Evolutionary conservation across 768 basidiomycete species (phyloP).

Genomic region (Russula earlei): DNA sequence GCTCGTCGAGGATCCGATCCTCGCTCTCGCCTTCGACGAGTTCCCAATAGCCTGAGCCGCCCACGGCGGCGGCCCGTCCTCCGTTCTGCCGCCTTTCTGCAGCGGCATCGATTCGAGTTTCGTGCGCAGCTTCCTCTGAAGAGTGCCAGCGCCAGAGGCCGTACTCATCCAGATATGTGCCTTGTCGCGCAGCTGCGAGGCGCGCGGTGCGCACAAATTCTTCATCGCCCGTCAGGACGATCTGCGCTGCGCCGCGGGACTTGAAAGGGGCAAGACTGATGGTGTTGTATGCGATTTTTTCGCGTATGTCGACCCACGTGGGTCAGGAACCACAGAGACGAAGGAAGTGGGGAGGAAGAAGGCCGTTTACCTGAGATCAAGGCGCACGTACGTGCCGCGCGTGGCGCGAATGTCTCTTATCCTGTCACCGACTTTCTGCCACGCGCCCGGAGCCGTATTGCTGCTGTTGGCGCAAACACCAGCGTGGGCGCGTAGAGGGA

Average conservation of each 20-base stretch:
- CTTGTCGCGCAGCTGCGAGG: constrained; percentile 34
- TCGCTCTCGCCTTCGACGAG: constrained; percentile 18
- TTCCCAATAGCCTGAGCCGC: constrained; percentile 10
- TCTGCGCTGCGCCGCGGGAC: constrained; percentile 42
- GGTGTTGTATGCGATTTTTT: neutral
- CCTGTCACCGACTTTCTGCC: constrained; percentile 26
- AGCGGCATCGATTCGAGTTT: neutral
- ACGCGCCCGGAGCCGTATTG: constrained; percentile 13
- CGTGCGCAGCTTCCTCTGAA: constrained; percentile 2
- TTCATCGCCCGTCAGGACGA: constrained; percentile 48
- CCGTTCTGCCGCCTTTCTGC: neutral
- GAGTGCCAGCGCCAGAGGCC: constrained; percentile 55
- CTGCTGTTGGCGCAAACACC: neutral
- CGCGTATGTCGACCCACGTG: neutral
- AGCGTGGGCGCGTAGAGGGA: constrained; percentile 30
- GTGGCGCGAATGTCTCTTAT: constrained; percentile 21
- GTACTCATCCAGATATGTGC: constrained; percentile 47
- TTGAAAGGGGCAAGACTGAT: constrained; percentile 38
- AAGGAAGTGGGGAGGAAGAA: neutral
- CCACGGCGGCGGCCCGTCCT: too few relatives aligned
- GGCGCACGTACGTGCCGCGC: constrained; percentile 22
- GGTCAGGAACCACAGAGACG: neutral
- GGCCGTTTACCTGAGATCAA: constrained; percentile 23
- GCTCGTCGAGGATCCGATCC: constrained; percentile 12
- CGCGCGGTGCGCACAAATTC: constrained; percentile 38